Evolutionary conservation across 345 rosid genomes (phyloP).

Genomic region (Bruguiera gymnorhiza): DNA sequence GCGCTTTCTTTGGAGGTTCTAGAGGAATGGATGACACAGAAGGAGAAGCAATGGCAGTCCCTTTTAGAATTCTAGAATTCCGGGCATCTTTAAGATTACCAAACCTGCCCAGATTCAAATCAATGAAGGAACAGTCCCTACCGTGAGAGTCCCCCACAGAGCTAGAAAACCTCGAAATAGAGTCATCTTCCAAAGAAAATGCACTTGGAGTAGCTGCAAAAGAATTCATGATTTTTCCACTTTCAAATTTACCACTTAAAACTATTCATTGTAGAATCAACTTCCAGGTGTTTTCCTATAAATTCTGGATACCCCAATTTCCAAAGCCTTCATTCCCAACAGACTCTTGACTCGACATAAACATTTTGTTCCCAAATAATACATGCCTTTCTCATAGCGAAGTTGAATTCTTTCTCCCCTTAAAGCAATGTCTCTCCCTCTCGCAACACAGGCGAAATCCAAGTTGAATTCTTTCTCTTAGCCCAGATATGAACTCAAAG

Average conservation of each 20-base stretch:
- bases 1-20: conserved; percentile 14
- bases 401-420: too few species aligned
- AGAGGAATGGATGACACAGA: conserved; percentile 12
- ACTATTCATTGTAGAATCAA: conserved; percentile 22
- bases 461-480: conserved; percentile 1
- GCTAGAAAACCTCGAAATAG: conserved; percentile 42
- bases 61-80: conserved; percentile 12
- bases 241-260: conserved; percentile 21
- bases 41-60: conserved; percentile 7
- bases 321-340: conserved; percentile 23
- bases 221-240: conserved; percentile 28
- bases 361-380: conserved; percentile 24
- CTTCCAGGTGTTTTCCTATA: conserved; percentile 23
- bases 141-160: conserved; percentile 35
- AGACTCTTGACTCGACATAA: conserved; percentile 29
- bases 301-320: conserved; percentile 35
- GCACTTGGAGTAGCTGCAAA: conserved; percentile 22
- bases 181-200: conserved; percentile 35
- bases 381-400: conserved; percentile 27
- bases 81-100: conserved; percentile 36
- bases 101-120: conserved; percentile 68
- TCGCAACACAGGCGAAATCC: neutral
- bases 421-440: neutral
- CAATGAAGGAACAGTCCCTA: conserved; percentile 50
- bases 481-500: conserved; percentile 6